Evolutionary conservation across 2,329 filamentous ascomycete genomes (phyloP), one percentile per base, ranked within the genome.

Genomic region (Dichotomopilus funicola): DNA sequence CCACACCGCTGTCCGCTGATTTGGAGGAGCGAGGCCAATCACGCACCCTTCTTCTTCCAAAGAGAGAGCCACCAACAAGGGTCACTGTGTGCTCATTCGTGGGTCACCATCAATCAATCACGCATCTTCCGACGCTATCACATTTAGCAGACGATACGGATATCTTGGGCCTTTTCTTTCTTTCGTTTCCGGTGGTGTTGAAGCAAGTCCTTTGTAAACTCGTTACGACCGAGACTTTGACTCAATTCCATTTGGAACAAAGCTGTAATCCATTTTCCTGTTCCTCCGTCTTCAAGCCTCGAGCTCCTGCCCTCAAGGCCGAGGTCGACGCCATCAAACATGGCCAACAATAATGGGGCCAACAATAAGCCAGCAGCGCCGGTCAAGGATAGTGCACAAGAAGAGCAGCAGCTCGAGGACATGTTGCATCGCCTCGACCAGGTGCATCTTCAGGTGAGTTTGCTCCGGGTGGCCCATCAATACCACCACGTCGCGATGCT

Each of bases 391-490:
- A 64, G 55, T 53, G 64, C 67, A 7, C 71, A 72, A 69, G 74
- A 79, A 48, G 78, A 82, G 65, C 71, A 74, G 53, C 74, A 74
- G 56, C 70, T 82, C 6, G 73, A 77, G 57, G 70, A 74, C 56
- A 75, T 74, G 31, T 71, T 82, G 62, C 70, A 76, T 62, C 72
- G 75, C 37, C 71, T 83, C 51, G 78, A 80, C 61, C 70, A 78
- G 47, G 68, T 82, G n/a, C 78, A 82, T 62, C 70, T 79, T 62
- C 77, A 79, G 73, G 80, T 76, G 74, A 62, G 64, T 51, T 41
- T 42, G 46, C 35, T 33, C 49, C 8, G 37, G 47, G 19, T 27
- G 19, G 19, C 19, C 19, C 19, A 27, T 27, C 19, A 27, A 27
- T 27, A 27, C 19, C 19, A 27, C 3, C 19, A 27, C 19, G 19